phyloP scores from a whole-genome alignment of 73 alveolate species.

The Tetrahymena malaccensis region DNA sequence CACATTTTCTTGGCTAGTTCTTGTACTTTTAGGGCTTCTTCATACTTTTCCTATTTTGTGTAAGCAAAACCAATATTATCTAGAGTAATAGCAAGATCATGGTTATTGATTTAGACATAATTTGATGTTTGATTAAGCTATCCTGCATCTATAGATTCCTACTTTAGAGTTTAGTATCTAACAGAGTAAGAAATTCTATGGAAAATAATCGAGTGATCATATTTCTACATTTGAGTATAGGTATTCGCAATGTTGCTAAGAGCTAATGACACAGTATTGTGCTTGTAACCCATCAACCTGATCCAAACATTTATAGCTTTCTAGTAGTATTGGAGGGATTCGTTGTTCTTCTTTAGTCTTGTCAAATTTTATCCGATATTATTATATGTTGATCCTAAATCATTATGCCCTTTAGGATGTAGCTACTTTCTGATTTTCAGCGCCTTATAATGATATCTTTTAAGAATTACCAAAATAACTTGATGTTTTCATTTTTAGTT shows the following conservation, averaged over 20 bases:
- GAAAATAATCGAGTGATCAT: not conserved
- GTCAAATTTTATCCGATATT: not conserved
- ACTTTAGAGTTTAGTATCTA: not conserved
- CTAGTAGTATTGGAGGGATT: not conserved
- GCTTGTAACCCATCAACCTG: not conserved
- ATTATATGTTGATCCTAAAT: not conserved
- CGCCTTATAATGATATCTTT: not conserved
- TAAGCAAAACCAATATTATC: not conserved
- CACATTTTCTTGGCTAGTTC: not conserved
- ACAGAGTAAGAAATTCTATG: not conserved
- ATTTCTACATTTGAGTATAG: not conserved
- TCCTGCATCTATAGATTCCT: not conserved
- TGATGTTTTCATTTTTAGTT: too few relatives aligned
- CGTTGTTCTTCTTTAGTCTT: not conserved
- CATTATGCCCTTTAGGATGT: not conserved
- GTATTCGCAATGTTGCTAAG: not conserved
- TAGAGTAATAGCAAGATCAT: not conserved
- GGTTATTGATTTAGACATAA: not conserved
- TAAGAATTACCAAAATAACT: too few relatives aligned
- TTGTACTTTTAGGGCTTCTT: not conserved
- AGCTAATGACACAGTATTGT: not conserved
- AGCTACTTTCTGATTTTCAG: not conserved
- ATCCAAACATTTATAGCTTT: not conserved
- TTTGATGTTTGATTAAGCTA: not conserved
- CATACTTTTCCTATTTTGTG: not conserved